These are phyloP conservation scores for Floccularia luteovirens DNA, from an alignment of 768 basidiomycete genomes.

Conservation along the genomic window DNA sequence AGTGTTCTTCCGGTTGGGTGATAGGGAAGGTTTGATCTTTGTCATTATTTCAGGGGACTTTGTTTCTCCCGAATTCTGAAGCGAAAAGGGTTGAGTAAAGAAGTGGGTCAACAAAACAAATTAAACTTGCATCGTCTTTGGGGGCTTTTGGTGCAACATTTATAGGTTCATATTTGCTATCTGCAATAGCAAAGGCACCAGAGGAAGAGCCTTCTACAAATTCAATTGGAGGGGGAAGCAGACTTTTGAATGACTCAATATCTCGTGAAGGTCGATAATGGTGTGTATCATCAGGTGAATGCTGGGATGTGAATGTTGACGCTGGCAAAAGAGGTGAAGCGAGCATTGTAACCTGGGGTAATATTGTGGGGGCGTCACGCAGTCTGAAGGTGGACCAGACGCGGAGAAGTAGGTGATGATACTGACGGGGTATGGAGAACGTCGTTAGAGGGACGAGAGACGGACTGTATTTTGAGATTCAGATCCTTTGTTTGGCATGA, in stretches of 20 bases:
- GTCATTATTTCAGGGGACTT: slow-evolving; percentile 10
- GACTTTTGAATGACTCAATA: slow-evolving; percentile 65
- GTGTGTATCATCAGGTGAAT: slow-evolving; percentile 39
- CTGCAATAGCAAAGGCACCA: slow-evolving; percentile 60
- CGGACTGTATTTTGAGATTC: not conserved
- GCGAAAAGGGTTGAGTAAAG: too few relatives aligned
- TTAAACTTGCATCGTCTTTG: slow-evolving; percentile 37
- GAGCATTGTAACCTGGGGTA: slow-evolving; percentile 40
- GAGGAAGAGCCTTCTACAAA: slow-evolving; percentile 83
- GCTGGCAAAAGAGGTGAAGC: slow-evolving; percentile 56
- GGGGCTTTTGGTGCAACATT: slow-evolving; percentile 54
- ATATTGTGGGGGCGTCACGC: not conserved
- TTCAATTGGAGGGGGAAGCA: slow-evolving; percentile 77
- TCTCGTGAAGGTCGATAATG: slow-evolving; percentile 65
- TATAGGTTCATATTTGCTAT: slow-evolving; percentile 78
- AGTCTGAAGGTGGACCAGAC: not conserved
- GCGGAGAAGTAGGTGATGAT: not conserved
- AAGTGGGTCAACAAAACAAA: not conserved
- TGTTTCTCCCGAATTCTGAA: slow-evolving; percentile 10
- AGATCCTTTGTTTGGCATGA: slow-evolving; percentile 1
- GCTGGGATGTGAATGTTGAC: slow-evolving; percentile 41
- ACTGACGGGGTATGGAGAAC: too few relatives aligned
- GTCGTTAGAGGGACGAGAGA: not conserved
- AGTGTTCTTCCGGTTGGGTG: slow-evolving; percentile 14
- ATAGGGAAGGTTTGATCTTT: slow-evolving; percentile 17